phyloP scores from a whole-genome alignment of 2,329 filamentous ascomycete species.

The Rhynchosporium secalis region DNA sequence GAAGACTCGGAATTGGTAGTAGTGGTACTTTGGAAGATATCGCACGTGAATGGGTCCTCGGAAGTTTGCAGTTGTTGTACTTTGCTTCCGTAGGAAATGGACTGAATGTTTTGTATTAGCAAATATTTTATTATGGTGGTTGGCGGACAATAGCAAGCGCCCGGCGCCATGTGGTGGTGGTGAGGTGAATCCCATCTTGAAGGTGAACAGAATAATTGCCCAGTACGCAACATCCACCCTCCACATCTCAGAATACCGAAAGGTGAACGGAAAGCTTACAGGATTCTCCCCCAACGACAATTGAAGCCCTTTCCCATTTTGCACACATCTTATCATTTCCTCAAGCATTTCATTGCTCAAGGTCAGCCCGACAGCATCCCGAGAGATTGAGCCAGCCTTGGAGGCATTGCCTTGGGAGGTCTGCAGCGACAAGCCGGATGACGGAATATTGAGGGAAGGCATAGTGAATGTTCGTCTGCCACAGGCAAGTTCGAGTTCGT shows the following conservation, averaged over 20 bases:
- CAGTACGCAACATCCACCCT: background rate
- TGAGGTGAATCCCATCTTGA: constrained; percentile 15
- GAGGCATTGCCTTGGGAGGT: constrained; percentile 40
- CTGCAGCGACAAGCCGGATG: constrained; percentile 58
- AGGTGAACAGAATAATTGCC: constrained; percentile 17
- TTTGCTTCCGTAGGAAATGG: constrained; percentile 53
- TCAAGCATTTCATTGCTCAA: constrained; percentile 59
- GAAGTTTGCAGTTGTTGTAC: constrained; percentile 50
- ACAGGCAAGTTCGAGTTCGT: constrained; percentile 12
- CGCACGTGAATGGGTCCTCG: constrained; percentile 51
- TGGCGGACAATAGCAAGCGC: constrained; percentile 21
- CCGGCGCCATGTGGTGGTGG: background rate
- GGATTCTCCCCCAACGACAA: constrained; percentile 58
- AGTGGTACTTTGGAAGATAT: constrained; percentile 55
- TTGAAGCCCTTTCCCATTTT: constrained; percentile 56
- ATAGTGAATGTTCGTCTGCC: constrained; percentile 41
- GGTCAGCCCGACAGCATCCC: constrained; percentile 59
- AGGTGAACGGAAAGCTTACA: constrained; percentile 49
- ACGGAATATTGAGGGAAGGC: constrained; percentile 57
- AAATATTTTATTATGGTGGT: constrained; percentile 12
- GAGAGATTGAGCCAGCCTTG: constrained; percentile 48
- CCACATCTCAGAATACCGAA: constrained; percentile 3
- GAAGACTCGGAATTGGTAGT: constrained; percentile 54
- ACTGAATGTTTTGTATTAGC: constrained; percentile 44
- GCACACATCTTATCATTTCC: constrained; percentile 61